Evolutionary conservation across 129 eudicot genomes (phyloP).

Genomic region (Silybum marianum): DNA sequence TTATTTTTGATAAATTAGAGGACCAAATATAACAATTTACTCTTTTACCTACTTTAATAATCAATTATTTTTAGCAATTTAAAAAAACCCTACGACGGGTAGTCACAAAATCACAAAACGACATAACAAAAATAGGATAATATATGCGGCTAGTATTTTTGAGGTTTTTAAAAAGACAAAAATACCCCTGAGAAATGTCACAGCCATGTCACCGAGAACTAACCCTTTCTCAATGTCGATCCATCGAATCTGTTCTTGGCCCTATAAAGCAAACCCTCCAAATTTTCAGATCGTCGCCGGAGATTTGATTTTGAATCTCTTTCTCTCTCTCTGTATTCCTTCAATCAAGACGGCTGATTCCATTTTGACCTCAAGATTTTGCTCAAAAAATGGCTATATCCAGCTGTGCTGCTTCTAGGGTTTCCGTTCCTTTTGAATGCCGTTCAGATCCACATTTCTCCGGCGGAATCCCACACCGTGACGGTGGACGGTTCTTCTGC

Average conservation of each 20-base stretch:
- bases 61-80: no score
- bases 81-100: background rate
- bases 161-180: background rate
- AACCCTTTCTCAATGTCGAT: background rate
- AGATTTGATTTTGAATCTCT: background rate
- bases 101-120: background rate
- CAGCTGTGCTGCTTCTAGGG: conserved; percentile 38
- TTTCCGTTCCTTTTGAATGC: conserved; percentile 59
- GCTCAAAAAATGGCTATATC: conserved; percentile 51
- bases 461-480: conserved; percentile 45
- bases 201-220: conserved; percentile 27
- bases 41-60: no score
- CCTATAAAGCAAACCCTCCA: conserved; percentile 19
- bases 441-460: conserved; percentile 64
- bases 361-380: background rate
- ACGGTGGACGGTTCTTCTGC: conserved; percentile 34
- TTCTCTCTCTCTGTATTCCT: background rate
- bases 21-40: no score
- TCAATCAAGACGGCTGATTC: conserved; percentile 21
- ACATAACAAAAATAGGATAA: background rate
- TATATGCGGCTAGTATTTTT: background rate
- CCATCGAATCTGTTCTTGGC: conserved; percentile 6
- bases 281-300: conserved; percentile 25
- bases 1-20: no score
- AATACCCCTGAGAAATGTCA: conserved; percentile 13